These are phyloP conservation scores for Reticulascus tulasneorum DNA, from an alignment of 2,329 filamentous ascomycete genomes.

Conservation along the genomic window DNA sequence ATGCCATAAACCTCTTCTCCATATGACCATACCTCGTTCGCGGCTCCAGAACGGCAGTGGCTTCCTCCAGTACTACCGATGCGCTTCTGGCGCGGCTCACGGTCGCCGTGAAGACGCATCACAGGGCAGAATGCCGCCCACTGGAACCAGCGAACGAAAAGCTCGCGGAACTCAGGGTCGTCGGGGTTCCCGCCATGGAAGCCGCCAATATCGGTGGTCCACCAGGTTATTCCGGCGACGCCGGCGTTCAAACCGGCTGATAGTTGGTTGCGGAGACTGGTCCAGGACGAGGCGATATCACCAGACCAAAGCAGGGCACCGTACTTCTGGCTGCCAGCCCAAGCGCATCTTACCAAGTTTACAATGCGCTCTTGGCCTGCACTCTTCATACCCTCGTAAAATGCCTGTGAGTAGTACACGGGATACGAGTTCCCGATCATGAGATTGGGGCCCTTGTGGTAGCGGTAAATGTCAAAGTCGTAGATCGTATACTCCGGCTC, in stretches of 20 bases:
- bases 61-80: conserved; percentile 14
- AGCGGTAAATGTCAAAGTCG: conserved; percentile 64
- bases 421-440: conserved; percentile 58
- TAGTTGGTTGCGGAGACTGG: conserved; percentile 54
- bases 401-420: conserved; percentile 51
- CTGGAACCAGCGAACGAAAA: conserved; percentile 66
- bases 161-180: conserved; percentile 53
- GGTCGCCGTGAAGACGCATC: conserved; percentile 63
- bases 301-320: conserved; percentile 65
- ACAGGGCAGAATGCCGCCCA: conserved; percentile 66
- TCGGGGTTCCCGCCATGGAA: conserved; percentile 62
- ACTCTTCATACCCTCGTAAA: conserved; percentile 53
- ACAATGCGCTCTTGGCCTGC: conserved; percentile 54
- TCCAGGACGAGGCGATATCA: conserved; percentile 63
- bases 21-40: conserved; percentile 65
- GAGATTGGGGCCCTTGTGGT: conserved; percentile 38
- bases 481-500: conserved; percentile 63
- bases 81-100: conserved; percentile 47
- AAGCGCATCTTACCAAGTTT: conserved; percentile 49
- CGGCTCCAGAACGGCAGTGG: conserved; percentile 43
- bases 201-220: conserved; percentile 68
- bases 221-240: conserved; percentile 61
- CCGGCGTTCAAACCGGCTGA: conserved; percentile 64
- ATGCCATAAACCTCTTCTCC: conserved; percentile 57
- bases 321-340: conserved; percentile 55